Conservation (phyloP, 225 moss, liverwort and hornwort genomes). For the Polytrichum commune region DNA sequence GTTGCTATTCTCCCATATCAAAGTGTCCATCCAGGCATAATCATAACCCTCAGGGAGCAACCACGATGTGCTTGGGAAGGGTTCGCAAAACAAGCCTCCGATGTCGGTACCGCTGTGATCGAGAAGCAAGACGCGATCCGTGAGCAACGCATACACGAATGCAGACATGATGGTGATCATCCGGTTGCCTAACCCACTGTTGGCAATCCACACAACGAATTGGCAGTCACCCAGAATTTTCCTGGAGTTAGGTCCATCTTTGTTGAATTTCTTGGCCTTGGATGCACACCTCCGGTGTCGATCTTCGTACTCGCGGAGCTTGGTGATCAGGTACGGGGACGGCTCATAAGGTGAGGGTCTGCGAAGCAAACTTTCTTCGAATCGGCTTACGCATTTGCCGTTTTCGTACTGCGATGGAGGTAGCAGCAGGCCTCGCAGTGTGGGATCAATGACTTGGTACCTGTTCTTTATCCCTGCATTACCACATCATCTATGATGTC, state of each 20-base stretch:
- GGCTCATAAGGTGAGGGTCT: slow-evolving; percentile 27
- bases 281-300: slow-evolving; percentile 33
- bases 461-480: slow-evolving; percentile 25
- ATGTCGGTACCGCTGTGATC: slow-evolving; percentile 48
- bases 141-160: slow-evolving; percentile 70
- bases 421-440: slow-evolving; percentile 38
- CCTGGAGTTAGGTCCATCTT: slow-evolving; percentile 29
- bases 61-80: slow-evolving; percentile 68
- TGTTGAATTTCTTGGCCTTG: slow-evolving; percentile 19
- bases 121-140: slow-evolving; percentile 57
- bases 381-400: slow-evolving; percentile 36
- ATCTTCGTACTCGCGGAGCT: slow-evolving; percentile 41
- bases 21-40: slow-evolving; percentile 42
- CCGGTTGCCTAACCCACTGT: slow-evolving; percentile 81
- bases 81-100: slow-evolving; percentile 74
- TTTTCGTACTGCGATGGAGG: slow-evolving; percentile 13
- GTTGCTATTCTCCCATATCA: slow-evolving; percentile 55
- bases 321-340: slow-evolving; percentile 32
- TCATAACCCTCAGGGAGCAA: slow-evolving; percentile 49
- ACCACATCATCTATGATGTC: background rate
- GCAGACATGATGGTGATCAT: slow-evolving; percentile 66
- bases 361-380: slow-evolving; percentile 32
- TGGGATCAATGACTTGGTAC: slow-evolving; percentile 16
- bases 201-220: slow-evolving; percentile 50
- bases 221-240: slow-evolving; percentile 30